Evolutionary conservation across 768 basidiomycete species (phyloP).

Genomic region (Boletus rubropictus): DNA sequence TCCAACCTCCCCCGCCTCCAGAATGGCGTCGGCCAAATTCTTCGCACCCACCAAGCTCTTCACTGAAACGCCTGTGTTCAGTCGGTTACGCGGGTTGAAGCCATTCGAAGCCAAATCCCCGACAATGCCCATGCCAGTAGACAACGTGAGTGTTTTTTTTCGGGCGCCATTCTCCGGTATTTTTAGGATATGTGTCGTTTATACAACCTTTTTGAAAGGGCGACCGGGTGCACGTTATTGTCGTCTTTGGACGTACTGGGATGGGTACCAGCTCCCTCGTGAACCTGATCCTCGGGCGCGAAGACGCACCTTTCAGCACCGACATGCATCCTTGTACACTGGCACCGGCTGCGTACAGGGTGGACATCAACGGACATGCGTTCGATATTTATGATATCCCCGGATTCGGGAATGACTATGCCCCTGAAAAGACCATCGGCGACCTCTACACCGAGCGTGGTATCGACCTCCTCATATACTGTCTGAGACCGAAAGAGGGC

Average conservation of each 20-base stretch:
- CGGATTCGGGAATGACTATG: conserved; percentile 20
- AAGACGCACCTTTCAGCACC: conserved; percentile 30
- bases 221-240: conserved; percentile 28
- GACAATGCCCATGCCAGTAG: conserved; percentile 27
- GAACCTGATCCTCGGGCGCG: conserved; percentile 28
- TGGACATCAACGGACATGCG: conserved; percentile 27
- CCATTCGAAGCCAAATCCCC: conserved; percentile 20
- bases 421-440: conserved; percentile 22
- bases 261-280: conserved; percentile 31
- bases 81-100: conserved; percentile 22
- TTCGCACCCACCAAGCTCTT: conserved; percentile 18
- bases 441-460: conserved; percentile 29
- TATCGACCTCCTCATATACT: conserved; percentile 29
- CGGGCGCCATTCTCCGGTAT: not conserved
- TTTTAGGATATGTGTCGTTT: not conserved
- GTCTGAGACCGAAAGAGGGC: conserved; percentile 26
- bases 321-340: conserved; percentile 29
- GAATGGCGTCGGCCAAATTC: conserved; percentile 24
- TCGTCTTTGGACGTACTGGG: conserved; percentile 31
- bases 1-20: not conserved
- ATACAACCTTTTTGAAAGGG: conserved; percentile 13
- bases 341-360: conserved; percentile 20
- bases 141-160: conserved; percentile 21
- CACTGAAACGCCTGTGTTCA: conserved; percentile 19
- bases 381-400: conserved; percentile 30